Evolutionary conservation across 2,329 filamentous ascomycete species (phyloP).

Genomic region (Seiridium unicorne): DNA sequence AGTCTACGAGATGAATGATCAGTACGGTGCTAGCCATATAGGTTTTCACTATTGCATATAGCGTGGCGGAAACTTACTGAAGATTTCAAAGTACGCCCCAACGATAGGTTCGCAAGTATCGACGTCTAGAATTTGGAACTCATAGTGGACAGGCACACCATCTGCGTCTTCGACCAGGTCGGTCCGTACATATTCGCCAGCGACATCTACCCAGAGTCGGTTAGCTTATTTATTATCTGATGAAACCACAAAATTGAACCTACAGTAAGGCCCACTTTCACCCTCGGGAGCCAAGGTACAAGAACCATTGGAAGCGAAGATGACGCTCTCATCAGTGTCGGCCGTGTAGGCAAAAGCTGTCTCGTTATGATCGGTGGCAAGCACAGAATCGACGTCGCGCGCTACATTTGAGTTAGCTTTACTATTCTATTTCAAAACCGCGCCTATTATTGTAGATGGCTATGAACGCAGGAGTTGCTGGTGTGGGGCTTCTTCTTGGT

Average conservation of each 20-base stretch:
- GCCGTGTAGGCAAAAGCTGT: conserved; percentile 29
- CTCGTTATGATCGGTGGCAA: conserved; percentile 23
- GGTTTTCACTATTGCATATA: not conserved
- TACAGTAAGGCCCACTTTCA: conserved; percentile 51
- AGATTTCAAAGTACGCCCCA: conserved; percentile 49
- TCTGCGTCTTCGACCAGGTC: conserved; percentile 45
- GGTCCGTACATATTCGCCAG: conserved; percentile 47
- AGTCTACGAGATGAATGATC: conserved; percentile 46
- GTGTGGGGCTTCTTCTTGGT: too few species aligned
- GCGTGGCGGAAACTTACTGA: not conserved
- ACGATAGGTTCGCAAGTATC: conserved; percentile 34
- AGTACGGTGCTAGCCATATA: conserved; percentile 35
- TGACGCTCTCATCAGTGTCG: conserved; percentile 28
- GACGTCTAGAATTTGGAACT: conserved; percentile 53
- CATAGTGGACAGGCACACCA: conserved; percentile 47
- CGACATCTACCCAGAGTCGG: conserved; percentile 32
- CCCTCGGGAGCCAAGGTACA: conserved; percentile 51
- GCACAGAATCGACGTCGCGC: conserved; percentile 12
- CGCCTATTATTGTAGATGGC: too few species aligned
- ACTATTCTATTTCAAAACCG: too few species aligned
- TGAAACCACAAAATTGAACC: not conserved
- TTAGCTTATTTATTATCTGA: not conserved
- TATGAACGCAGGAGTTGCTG: too few species aligned
- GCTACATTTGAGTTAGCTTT: not conserved
- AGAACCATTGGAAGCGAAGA: conserved; percentile 42